Percentiles rank a stretch among this genome's conserved stretches.
Conservation (phyloP, 805 yeast species). For the Tetrapisispora fleetii region DNA sequence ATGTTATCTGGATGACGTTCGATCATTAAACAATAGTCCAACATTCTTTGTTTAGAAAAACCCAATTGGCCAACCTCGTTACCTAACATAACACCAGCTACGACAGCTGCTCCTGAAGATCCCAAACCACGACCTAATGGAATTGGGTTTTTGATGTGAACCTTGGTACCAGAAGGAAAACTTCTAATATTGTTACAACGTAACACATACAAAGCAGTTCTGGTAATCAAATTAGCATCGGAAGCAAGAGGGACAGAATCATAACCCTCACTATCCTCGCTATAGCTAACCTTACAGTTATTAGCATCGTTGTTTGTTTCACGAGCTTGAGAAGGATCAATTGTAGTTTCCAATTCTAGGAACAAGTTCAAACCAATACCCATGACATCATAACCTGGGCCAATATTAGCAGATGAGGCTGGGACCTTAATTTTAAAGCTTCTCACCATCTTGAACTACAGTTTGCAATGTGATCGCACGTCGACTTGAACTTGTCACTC, state of each 20-base stretch:
- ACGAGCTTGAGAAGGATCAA: slow-evolving; percentile 42
- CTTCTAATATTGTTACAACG: slow-evolving; percentile 66
- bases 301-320: slow-evolving; percentile 50
- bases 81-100: slow-evolving; percentile 89
- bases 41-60: slow-evolving; percentile 67
- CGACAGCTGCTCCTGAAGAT: slow-evolving; percentile 97
- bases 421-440: slow-evolving; percentile 68
- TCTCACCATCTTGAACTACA: slow-evolving; percentile 32
- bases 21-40: slow-evolving; percentile 92
- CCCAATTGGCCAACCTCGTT: slow-evolving; percentile 70
- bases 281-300: slow-evolving; percentile 61
- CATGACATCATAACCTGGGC: slow-evolving; percentile 95
- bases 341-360: slow-evolving; percentile 56
- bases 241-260: slow-evolving; percentile 67
- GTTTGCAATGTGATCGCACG: not conserved
- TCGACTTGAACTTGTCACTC: too few species aligned
- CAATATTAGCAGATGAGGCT: slow-evolving; percentile 95
- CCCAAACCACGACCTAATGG: slow-evolving; percentile 97
- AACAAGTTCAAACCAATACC: slow-evolving; percentile 81
- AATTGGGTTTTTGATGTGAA: slow-evolving; percentile 80
- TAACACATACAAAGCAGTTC: slow-evolving; percentile 84
- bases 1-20: slow-evolving; percentile 98
- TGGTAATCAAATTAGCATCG: slow-evolving; percentile 76
- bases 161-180: slow-evolving; percentile 77
- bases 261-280: slow-evolving; percentile 66